Evolutionary conservation across 352 stramenopile genomes (phyloP), one percentile per base, ranked within the genome.

Genomic region (Blastocystis sp.): DNA sequence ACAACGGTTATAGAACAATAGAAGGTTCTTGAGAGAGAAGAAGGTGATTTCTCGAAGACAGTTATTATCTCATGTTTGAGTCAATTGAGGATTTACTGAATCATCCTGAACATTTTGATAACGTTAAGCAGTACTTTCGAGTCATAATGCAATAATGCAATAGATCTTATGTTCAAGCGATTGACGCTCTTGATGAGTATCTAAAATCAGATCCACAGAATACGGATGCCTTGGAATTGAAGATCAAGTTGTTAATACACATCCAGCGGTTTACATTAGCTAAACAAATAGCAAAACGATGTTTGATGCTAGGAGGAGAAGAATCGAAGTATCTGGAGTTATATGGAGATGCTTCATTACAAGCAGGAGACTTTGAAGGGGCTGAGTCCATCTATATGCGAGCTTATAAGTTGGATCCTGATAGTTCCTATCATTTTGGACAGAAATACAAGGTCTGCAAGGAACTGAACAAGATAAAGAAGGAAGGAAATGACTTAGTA

Each of bases 221-320:
- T 27, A 84, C 44, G 30, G 53, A 66, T 2, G 73, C 73, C 13
- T 42, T 84, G 48, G 73, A 64, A 27, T 66, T 68, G 19, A 84
- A 69, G 35, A 56, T 69, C 11, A 33, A 27, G n/a, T 35, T 84
- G 30, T 42, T 84, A n/a, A 17, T 54, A 15, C 22, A 27, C n/a
- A 4, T 22, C 1, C 51, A 48, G 7, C 73, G 73, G 19, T 37
- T 68, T 40, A 48, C 48, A 15, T 51, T 27, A 11, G 73, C 73
- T 13, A 84, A 84, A 33, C 73, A 84, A 30, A 22, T 64, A 27
- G 73, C 73, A 44, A 84, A 84, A 30, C 51, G 53, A 0, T 30
- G 64, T 17, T 27, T 84, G 7, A 84, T 84, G 73, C 51, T 84
- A 17, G 73, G 73, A 53, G 73, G 73, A 64, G 73, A 84, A 30